Percentiles rank a stretch among this genome's conserved stretches.
These are phyloP conservation scores for Quercus wislizeni DNA, from an alignment of 306 rosid genomes.

Conservation along the genomic window DNA sequence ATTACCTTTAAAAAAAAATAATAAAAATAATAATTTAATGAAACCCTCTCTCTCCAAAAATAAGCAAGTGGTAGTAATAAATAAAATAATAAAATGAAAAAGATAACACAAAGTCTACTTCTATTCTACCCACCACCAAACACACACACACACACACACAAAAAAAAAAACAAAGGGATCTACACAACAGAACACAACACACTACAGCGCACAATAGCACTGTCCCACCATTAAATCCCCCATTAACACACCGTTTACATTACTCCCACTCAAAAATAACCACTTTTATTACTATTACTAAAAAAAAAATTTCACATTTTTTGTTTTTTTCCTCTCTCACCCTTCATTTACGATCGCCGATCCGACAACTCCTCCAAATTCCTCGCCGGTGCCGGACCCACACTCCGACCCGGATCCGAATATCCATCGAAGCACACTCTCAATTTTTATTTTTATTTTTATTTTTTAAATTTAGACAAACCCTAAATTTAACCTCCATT, in stretches of 20 bases:
- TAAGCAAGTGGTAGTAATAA: background rate
- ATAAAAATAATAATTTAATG: background rate
- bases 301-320: conserved; percentile 1
- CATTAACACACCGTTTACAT: conserved; percentile 30
- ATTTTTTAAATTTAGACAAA: background rate
- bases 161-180: fast-evolving
- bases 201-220: conserved; percentile 8
- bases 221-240: background rate
- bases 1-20: background rate
- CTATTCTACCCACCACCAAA: background rate
- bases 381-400: conserved; percentile 25
- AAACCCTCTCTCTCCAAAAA: background rate
- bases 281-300: conserved; percentile 23
- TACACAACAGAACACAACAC: background rate
- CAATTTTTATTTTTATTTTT: conserved; percentile 1
- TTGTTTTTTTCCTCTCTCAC: background rate
- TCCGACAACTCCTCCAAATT: conserved; percentile 38
- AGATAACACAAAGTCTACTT: background rate
- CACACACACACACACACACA: background rate
- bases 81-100: background rate
- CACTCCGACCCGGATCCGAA: conserved; percentile 8
- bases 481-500: conserved; percentile 15
- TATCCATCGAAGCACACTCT: conserved; percentile 5
- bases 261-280: conserved; percentile 31
- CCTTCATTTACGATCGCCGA: conserved; percentile 37